Evolutionary conservation across 2,329 filamentous ascomycete species (phyloP).

Genomic region (Neofusicoccum parvum): DNA sequence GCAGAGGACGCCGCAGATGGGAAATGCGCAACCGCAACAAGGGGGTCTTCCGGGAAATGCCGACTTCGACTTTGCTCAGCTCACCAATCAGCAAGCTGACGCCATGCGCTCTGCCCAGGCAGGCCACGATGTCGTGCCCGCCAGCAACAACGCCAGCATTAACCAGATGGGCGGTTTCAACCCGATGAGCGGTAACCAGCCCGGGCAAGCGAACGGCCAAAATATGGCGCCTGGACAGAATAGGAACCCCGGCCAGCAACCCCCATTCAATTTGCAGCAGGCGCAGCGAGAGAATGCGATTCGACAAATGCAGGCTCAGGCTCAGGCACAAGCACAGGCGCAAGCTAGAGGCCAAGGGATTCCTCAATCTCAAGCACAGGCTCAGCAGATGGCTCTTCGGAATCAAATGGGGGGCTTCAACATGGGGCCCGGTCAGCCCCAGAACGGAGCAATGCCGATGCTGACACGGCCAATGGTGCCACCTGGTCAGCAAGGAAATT

Average conservation of each 20-base stretch:
- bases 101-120: slow-evolving; percentile 63
- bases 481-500: slow-evolving; percentile 44
- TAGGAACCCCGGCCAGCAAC: slow-evolving; percentile 13
- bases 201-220: slow-evolving; percentile 9
- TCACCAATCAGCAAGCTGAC: slow-evolving; percentile 61
- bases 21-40: slow-evolving; percentile 37
- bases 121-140: slow-evolving; percentile 65
- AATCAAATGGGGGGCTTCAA: slow-evolving; percentile 51
- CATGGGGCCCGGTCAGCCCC: slow-evolving; percentile 41
- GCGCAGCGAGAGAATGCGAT: slow-evolving; percentile 43
- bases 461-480: slow-evolving; percentile 51
- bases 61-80: slow-evolving; percentile 55
- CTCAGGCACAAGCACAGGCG: slow-evolving; percentile 38
- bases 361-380: slow-evolving; percentile 25
- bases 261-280: slow-evolving; percentile 28
- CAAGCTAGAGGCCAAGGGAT: slow-evolving; percentile 41
- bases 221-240: slow-evolving; percentile 13
- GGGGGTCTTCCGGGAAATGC: slow-evolving; percentile 35
- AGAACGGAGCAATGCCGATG: slow-evolving; percentile 51
- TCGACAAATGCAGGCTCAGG: slow-evolving; percentile 43
- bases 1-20: slow-evolving; percentile 33
- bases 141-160: slow-evolving; percentile 58
- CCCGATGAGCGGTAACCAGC: slow-evolving; percentile 27
- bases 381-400: slow-evolving; percentile 42
- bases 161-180: slow-evolving; percentile 28